Conservation (phyloP, 1,284 basidiomycete genomes). For the Ustilago curta region DNA sequence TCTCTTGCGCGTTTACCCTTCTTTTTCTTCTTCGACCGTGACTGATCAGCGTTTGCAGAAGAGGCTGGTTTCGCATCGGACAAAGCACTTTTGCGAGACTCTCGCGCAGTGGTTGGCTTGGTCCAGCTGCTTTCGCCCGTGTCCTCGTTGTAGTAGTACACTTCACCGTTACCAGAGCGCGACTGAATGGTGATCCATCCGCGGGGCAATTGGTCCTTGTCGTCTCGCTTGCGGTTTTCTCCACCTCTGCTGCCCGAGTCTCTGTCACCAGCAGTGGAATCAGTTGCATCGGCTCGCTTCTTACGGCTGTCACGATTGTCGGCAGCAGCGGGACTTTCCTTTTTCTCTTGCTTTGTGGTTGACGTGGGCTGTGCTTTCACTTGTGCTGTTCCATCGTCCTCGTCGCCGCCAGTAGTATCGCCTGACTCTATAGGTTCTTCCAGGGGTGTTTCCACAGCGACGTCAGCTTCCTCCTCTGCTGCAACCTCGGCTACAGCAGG, state of each 20-base stretch:
- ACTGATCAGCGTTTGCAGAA: not conserved
- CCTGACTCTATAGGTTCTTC: not conserved
- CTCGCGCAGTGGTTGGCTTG: conserved; percentile 16
- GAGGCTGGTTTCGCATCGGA: conserved; percentile 1
- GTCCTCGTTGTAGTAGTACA: conserved; percentile 47
- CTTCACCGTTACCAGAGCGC: conserved; percentile 34
- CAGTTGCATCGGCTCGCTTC: not conserved
- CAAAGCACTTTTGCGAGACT: conserved; percentile 3
- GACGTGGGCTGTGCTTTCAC: not conserved
- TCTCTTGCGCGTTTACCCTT: conserved; percentile 25
- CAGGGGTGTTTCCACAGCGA: not conserved
- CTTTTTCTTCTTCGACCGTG: conserved; percentile 32
- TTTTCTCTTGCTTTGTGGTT: not conserved
- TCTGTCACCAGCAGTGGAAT: not conserved
- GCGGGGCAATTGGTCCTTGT: conserved; percentile 11
- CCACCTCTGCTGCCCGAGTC: not conserved
- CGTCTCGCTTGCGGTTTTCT: not conserved
- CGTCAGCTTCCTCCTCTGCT: not conserved
- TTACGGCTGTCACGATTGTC: not conserved
- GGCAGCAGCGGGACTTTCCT: too few relatives aligned
- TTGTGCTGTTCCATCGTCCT: not conserved
- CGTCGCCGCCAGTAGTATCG: not conserved
- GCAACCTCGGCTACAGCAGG: not conserved
- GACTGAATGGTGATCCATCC: conserved; percentile 41
- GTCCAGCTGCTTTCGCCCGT: conserved; percentile 45